Evolutionary conservation across 192 early-diverging fungal genomes (phyloP).

Genomic region (Phycomyces nitens): DNA sequence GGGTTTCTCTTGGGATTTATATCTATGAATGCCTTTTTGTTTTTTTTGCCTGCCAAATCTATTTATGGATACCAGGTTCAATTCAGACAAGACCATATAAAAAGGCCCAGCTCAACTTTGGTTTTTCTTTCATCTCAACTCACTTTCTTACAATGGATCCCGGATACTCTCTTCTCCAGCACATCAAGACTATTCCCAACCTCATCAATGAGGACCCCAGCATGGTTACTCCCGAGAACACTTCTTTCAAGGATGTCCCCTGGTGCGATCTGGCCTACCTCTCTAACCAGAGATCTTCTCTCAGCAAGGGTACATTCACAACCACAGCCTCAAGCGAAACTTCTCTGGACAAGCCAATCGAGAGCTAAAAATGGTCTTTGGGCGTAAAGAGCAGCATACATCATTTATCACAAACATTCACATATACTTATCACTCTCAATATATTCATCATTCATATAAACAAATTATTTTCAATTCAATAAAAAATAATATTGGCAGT

Average conservation of each 20-base stretch:
- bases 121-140: neutral
- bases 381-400: neutral
- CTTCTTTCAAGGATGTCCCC: slow-evolving; percentile 13
- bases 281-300: neutral
- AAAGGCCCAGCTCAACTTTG: neutral
- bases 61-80: no score
- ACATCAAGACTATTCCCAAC: slow-evolving; percentile 17
- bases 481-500: no score
- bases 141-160: slow-evolving; percentile 13
- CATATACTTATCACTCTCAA: neutral
- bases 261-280: slow-evolving; percentile 8
- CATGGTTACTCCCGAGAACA: slow-evolving; percentile 19
- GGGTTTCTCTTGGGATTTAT: no score
- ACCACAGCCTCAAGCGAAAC: neutral
- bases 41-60: no score
- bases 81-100: no score
- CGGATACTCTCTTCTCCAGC: slow-evolving; percentile 1
- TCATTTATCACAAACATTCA: neutral
- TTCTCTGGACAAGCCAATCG: neutral
- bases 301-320: neutral
- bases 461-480: neutral
- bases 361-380: neutral
- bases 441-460: neutral
- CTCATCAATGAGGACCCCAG: slow-evolving; percentile 20
- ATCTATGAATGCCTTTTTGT: no score